phyloP scores from a whole-genome alignment of 1,284 basidiomycete genomes.

The Fomitopsis pinicola region DNA sequence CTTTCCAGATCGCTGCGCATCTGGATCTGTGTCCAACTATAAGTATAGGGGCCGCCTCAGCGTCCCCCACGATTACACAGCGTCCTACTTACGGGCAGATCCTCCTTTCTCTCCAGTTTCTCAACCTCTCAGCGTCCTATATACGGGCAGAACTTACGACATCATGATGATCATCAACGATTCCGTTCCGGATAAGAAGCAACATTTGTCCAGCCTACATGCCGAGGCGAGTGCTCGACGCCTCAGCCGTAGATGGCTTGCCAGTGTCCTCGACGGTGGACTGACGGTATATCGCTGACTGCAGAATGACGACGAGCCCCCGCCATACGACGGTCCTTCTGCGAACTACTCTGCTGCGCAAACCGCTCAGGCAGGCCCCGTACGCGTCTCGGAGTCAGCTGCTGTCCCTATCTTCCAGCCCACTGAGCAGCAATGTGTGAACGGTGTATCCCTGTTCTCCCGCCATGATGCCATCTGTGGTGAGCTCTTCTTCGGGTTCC shows the following conservation, averaged over 20 bases:
- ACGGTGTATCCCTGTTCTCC: conserved; percentile 5
- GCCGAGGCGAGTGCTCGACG: not conserved
- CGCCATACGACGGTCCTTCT: not conserved
- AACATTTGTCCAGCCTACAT: not conserved
- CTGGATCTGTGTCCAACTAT: not conserved
- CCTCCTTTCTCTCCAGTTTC: not conserved
- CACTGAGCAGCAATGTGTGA: not conserved
- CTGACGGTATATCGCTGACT: no score
- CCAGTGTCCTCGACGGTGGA: no score
- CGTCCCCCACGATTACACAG: not conserved
- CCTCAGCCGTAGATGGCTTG: no score
- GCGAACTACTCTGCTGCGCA: not conserved
- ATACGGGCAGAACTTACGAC: not conserved
- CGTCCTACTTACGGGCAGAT: conserved; percentile 1
- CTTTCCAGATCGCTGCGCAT: not conserved
- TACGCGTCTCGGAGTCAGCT: not conserved
- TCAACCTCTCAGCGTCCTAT: not conserved
- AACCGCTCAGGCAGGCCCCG: not conserved
- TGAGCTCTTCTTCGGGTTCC: not conserved
- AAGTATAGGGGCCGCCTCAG: not conserved
- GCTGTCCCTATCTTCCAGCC: not conserved
- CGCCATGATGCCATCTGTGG: conserved; percentile 2
- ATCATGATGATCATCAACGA: not conserved
- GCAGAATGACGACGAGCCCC: not conserved
- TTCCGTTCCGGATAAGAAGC: not conserved